Evolutionary conservation across 495 filamentous ascomycete species (phyloP).

Genomic region (Clohesyomyces aquaticus): DNA sequence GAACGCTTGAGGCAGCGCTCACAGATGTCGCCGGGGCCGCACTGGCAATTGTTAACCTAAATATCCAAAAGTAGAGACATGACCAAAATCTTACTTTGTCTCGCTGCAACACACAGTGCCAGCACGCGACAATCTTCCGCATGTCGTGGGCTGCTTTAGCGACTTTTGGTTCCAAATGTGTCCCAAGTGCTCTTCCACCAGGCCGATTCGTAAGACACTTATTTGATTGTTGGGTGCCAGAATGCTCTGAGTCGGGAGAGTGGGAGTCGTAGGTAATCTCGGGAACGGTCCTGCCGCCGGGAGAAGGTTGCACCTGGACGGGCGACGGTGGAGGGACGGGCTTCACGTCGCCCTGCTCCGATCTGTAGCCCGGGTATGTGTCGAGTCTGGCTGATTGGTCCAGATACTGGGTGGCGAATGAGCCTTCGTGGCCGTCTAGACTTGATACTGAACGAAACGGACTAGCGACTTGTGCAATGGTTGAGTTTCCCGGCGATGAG

Average conservation of each 20-base stretch:
- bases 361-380: neutral
- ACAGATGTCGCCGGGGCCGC: conserved; percentile 43
- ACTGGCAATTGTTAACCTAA: conserved; percentile 35
- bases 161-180: conserved; percentile 36
- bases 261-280: conserved; percentile 19
- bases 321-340: conserved; percentile 14
- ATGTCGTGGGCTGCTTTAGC: conserved; percentile 42
- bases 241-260: conserved; percentile 13
- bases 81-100: conserved; percentile 41
- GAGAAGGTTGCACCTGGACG: conserved; percentile 3
- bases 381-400: conserved; percentile 13
- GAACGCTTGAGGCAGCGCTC: conserved; percentile 42
- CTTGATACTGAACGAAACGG: conserved; percentile 11
- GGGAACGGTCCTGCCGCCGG: conserved; percentile 8
- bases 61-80: conserved; percentile 1
- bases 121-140: conserved; percentile 45
- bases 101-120: conserved; percentile 46
- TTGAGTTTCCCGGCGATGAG: conserved; percentile 2
- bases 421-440: conserved; percentile 25
- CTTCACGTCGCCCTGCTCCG: conserved; percentile 10
- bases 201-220: conserved; percentile 15
- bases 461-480: conserved; percentile 14
- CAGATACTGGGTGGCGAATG: conserved; percentile 27
- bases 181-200: conserved; percentile 39
- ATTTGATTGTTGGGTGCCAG: neutral